Conservation (phyloP, 305 asterid genomes). For the Fraxinus paxiana region DNA sequence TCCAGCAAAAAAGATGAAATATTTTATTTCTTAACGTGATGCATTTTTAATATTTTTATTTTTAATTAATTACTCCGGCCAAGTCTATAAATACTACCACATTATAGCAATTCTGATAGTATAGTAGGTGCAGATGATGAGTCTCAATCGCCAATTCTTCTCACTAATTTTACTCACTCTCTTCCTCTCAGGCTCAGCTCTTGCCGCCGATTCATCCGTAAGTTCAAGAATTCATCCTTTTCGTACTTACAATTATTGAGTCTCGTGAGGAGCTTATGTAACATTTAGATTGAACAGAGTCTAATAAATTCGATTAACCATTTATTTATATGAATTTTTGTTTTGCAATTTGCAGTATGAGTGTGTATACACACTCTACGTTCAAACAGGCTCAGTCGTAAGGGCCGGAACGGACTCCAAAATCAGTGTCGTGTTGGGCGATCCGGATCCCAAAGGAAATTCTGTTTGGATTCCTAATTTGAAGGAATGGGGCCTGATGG, state of each 20-base stretch:
- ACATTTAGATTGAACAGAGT: too few species aligned
- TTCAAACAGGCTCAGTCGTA: slow-evolving; percentile 43
- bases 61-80: neutral
- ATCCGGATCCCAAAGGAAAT: slow-evolving; percentile 23
- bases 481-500: slow-evolving; percentile 54
- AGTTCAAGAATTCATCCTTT: neutral
- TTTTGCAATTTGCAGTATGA: slow-evolving; percentile 25
- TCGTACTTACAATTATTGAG: neutral
- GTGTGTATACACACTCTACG: slow-evolving; percentile 49
- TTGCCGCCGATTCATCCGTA: slow-evolving; percentile 33
- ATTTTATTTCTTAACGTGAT: neutral
- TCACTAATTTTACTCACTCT: slow-evolving; percentile 16
- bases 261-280: too few species aligned
- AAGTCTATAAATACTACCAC: neutral
- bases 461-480: slow-evolving; percentile 42
- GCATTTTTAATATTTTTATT: neutral
- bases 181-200: slow-evolving; percentile 22
- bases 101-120: neutral
- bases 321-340: neutral
- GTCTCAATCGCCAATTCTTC: slow-evolving; percentile 14
- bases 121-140: slow-evolving; percentile 7
- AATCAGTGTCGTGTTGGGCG: slow-evolving; percentile 37
- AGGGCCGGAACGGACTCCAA: slow-evolving; percentile 52
- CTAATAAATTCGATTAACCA: too few species aligned
- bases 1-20: neutral